phyloP scores from a whole-genome alignment of 225 moss, liverwort and hornwort genomes.

The Rhytidiadelphus loreus region DNA sequence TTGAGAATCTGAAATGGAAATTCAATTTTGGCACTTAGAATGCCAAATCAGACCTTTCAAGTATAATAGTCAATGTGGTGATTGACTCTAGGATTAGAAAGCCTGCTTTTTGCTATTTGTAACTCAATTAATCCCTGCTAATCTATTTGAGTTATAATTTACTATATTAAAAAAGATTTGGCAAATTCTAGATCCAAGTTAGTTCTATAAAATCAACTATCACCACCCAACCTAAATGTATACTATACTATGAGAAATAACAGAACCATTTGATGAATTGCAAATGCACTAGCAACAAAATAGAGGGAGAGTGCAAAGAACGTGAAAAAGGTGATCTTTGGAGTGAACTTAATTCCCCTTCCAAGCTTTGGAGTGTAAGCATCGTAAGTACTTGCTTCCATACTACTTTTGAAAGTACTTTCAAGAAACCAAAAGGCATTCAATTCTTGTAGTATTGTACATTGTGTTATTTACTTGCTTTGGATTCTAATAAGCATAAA shows the following conservation, averaged over 20 bases:
- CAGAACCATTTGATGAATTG: neutral
- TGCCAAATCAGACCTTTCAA: no score
- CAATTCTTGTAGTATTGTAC: neutral
- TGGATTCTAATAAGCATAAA: neutral
- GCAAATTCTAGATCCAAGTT: no score
- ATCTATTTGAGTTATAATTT: neutral
- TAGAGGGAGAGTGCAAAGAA: fast-evolving
- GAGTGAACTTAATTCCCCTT: neutral
- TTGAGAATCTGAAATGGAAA: no score
- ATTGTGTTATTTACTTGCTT: neutral
- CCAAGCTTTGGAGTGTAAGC: fast-evolving
- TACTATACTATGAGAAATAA: neutral
- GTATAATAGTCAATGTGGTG: fast-evolving
- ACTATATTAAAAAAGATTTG: neutral
- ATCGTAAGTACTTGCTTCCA: fast-evolving
- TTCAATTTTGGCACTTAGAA: no score
- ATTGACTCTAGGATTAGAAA: neutral
- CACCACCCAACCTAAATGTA: neutral
- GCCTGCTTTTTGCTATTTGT: neutral
- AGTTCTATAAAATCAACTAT: fast-evolving
- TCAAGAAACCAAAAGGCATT: neutral
- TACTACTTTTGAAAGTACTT: neutral
- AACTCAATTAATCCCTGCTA: neutral
- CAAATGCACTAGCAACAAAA: neutral
- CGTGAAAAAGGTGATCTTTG: fast-evolving